phyloP scores from a whole-genome alignment of 257 asterid genomes.

The Striga asiatica region DNA sequence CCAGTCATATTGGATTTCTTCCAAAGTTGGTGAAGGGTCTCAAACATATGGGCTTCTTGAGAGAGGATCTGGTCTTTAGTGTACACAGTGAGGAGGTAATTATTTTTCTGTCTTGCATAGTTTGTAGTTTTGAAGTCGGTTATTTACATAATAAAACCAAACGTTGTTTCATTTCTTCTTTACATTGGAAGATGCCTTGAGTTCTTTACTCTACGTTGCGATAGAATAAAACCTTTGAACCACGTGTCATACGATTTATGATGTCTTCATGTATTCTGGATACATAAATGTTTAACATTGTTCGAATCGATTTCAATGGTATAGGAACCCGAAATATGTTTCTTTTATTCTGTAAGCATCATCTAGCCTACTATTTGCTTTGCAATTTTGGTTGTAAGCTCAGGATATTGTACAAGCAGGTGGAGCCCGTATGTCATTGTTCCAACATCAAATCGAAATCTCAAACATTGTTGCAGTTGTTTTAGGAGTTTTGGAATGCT shows the following conservation, averaged over 20 bases:
- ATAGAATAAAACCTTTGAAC: neutral
- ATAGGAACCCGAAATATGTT: neutral
- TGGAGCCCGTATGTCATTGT: too few species aligned
- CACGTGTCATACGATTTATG: neutral
- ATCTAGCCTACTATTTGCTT: too few species aligned
- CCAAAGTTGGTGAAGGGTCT: slow-evolving; percentile 55
- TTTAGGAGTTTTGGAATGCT: too few species aligned
- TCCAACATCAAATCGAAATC: too few species aligned
- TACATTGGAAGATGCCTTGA: neutral
- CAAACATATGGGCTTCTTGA: slow-evolving; percentile 62
- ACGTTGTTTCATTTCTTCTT: neutral
- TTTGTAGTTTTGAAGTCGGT: neutral
- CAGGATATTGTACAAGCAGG: too few species aligned
- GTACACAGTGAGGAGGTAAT: slow-evolving; percentile 86
- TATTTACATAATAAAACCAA: neutral
- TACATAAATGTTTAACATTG: neutral
- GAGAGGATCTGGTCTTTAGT: slow-evolving; percentile 77
- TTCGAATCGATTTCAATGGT: neutral
- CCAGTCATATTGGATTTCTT: slow-evolving; percentile 86
- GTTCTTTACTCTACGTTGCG: neutral
- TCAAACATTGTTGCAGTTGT: too few species aligned
- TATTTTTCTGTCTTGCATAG: neutral
- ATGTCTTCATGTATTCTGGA: neutral
- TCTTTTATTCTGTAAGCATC: neutral
- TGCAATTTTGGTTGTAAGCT: too few species aligned